phyloP scores from a whole-genome alignment of 129 eudicot species.

The Flaveria brownii region DNA sequence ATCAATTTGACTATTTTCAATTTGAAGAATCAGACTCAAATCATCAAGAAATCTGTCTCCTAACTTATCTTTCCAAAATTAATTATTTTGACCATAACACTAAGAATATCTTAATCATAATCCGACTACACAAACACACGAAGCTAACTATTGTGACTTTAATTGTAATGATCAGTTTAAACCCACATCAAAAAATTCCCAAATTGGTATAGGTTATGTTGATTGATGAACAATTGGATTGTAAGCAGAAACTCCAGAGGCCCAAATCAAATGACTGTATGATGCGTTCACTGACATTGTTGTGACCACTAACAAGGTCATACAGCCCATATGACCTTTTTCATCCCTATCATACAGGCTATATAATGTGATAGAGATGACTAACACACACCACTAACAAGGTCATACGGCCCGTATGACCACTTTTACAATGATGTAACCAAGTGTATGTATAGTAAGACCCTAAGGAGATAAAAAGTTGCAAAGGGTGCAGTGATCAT shows the following conservation, averaged over 20 bases:
- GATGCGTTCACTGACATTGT: no score
- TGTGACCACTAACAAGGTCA: no score
- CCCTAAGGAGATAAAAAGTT: slow-evolving; percentile 5
- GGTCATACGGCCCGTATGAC: no score
- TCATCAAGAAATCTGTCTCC: slow-evolving; percentile 3
- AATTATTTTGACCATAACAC: neutral
- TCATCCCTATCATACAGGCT: no score
- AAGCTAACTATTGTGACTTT: neutral
- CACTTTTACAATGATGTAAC: no score
- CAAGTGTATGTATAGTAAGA: no score
- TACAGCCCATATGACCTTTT: no score
- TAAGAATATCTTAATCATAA: neutral
- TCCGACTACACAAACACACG: neutral
- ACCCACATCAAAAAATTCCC: neutral
- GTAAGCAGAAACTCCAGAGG: neutral
- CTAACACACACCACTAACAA: no score
- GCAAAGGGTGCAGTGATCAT: slow-evolving; percentile 27
- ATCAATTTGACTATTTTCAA: neutral
- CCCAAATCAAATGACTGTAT: no score
- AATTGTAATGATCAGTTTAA: neutral
- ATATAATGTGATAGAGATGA: no score
- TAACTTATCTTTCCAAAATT: neutral
- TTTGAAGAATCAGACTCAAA: neutral
- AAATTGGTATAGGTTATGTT: neutral
- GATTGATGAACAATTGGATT: neutral